These are phyloP conservation scores for Aeschynomene evenia DNA, from an alignment of 306 rosid genomes.

Conservation along the genomic window DNA sequence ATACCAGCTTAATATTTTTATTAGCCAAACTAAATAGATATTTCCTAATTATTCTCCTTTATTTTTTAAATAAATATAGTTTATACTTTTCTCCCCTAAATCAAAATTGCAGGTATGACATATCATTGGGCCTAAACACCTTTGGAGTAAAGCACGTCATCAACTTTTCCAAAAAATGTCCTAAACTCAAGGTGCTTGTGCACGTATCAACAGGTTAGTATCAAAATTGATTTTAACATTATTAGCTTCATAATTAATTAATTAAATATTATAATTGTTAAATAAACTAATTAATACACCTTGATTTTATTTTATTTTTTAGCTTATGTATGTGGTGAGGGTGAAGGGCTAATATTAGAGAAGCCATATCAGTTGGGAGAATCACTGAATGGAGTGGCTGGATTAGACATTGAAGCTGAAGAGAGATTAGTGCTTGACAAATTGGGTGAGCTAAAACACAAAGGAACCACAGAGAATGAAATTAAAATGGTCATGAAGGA, in stretches of 20 bases:
- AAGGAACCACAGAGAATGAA: slow-evolving; percentile 42
- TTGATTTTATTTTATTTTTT: slow-evolving; percentile 58
- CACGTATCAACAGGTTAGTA: slow-evolving; percentile 86
- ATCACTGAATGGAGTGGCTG: slow-evolving; percentile 61
- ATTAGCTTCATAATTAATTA: background rate
- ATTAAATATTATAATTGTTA: too few relatives aligned
- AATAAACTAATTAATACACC: too few relatives aligned
- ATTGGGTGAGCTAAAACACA: slow-evolving; percentile 38
- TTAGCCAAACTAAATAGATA: background rate
- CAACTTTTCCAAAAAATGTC: slow-evolving; percentile 67
- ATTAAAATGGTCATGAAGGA: slow-evolving; percentile 62
- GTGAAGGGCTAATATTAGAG: slow-evolving; percentile 64
- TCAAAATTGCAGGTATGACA: slow-evolving; percentile 67
- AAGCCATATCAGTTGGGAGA: slow-evolving; percentile 58
- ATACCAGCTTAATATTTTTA: background rate
- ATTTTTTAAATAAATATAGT: too few relatives aligned
- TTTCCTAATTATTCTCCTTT: too few relatives aligned
- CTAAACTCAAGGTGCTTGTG: slow-evolving; percentile 57
- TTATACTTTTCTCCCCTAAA: background rate
- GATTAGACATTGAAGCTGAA: slow-evolving; percentile 61
- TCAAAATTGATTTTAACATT: background rate
- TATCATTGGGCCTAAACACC: slow-evolving; percentile 65
- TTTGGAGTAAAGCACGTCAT: slow-evolving; percentile 68
- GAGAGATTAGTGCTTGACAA: slow-evolving; percentile 35
- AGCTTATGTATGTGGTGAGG: slow-evolving; percentile 91